These are phyloP conservation scores for Trametes versicolor DNA, from an alignment of 1,284 basidiomycete genomes.

Conservation along the genomic window DNA sequence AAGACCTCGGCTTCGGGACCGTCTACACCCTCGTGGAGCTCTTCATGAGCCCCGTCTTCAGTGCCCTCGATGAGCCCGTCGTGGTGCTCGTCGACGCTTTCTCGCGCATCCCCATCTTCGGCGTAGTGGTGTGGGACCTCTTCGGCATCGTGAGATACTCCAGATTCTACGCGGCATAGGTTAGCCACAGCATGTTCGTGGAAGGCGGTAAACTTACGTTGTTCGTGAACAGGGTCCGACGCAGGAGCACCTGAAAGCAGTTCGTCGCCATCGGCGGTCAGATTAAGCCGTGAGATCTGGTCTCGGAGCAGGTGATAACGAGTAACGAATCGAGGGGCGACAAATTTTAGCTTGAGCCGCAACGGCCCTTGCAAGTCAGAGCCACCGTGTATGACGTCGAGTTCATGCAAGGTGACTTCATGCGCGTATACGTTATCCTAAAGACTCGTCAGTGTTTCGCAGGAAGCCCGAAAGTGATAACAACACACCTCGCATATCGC, in stretches of 20 bases:
- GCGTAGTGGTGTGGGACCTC: background rate
- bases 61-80: background rate
- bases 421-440: constrained; percentile 80
- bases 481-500: constrained; percentile 68
- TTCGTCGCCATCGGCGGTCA: constrained; percentile 41
- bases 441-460: background rate
- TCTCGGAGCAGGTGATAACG: constrained; percentile 73
- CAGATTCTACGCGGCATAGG: background rate
- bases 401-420: constrained; percentile 76
- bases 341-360: constrained; percentile 62
- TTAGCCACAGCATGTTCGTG: background rate
- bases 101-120: background rate
- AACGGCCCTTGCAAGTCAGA: constrained; percentile 70
- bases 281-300: constrained; percentile 57
- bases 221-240: background rate
- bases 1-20: background rate
- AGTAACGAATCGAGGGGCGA: constrained; percentile 69
- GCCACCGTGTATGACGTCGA: constrained; percentile 76
- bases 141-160: background rate
- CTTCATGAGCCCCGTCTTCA: background rate
- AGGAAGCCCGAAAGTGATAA: too few species aligned
- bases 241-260: constrained; percentile 21
- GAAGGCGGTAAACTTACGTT: constrained; percentile 6
- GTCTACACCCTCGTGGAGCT: background rate
- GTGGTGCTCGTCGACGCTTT: background rate